Conservation (phyloP, 192 early-diverging fungal species). For the Geosiphon pyriformis region DNA sequence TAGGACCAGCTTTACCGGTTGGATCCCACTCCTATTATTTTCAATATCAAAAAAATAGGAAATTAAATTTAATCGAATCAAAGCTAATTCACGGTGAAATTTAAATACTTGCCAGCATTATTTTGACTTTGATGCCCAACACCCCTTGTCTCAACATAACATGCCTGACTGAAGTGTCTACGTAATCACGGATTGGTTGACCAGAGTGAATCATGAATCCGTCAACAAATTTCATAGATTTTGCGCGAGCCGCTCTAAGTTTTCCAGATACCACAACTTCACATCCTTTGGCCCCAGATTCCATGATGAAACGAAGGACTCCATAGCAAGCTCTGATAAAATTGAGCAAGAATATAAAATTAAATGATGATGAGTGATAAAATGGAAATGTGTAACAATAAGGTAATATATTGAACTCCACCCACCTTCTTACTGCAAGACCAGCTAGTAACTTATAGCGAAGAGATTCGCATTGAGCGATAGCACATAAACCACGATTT, state of each 20-base stretch:
- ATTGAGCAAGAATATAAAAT: too few species aligned
- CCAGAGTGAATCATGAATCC: constrained; percentile 99
- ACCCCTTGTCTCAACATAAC: constrained; percentile 98
- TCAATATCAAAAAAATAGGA: not conserved
- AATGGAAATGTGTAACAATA: too few species aligned
- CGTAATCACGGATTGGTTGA: constrained; percentile 93
- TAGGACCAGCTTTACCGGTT: constrained; percentile 88
- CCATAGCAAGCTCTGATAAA: constrained; percentile 85
- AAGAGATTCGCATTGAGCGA: constrained; percentile 98
- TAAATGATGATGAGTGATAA: too few species aligned
- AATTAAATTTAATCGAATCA: too few species aligned
- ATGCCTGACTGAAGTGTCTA: constrained; percentile 95
- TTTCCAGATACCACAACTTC: constrained; percentile 99
- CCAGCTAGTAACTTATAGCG: constrained; percentile 97
- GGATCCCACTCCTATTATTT: constrained; percentile 68
- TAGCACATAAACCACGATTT: constrained; percentile 95
- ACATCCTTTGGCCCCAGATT: constrained; percentile 98
- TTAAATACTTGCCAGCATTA: constrained; percentile 65
- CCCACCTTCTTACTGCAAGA: constrained; percentile 90
- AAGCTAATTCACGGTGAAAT: too few species aligned
- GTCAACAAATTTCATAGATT: constrained; percentile 99
- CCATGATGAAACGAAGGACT: constrained; percentile 98
- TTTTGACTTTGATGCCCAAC: constrained; percentile 99
- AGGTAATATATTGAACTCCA: too few species aligned
- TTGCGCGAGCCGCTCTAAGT: constrained; percentile 99